These are phyloP conservation scores for Lithospermum erythrorhizon DNA, from an alignment of 257 asterid genomes.

Conservation along the genomic window DNA sequence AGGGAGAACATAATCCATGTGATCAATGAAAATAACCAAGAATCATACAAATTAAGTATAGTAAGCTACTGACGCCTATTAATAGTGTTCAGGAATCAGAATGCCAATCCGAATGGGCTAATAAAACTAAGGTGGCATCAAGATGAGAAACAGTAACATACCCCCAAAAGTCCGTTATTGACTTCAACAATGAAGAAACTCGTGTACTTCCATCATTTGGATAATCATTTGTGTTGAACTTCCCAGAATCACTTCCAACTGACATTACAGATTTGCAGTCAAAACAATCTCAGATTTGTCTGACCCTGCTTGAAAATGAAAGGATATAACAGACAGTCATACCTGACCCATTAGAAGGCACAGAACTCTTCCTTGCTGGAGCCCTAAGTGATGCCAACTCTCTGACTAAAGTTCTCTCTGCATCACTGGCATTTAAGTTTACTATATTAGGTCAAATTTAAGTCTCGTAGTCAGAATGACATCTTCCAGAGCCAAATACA, in stretches of 20 bases:
- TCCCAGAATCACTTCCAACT: background rate
- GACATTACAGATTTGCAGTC: background rate
- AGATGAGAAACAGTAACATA: slow-evolving; percentile 7
- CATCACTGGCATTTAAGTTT: slow-evolving; percentile 40
- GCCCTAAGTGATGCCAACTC: slow-evolving; percentile 63
- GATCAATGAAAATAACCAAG: too few species aligned
- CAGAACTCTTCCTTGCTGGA: slow-evolving; percentile 22
- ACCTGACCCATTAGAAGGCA: slow-evolving; percentile 20
- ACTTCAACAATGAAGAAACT: slow-evolving; percentile 46
- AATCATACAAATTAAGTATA: too few species aligned
- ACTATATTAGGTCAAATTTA: slow-evolving; percentile 13
- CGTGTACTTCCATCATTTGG: slow-evolving; percentile 23
- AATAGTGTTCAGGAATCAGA: background rate
- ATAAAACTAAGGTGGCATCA: background rate
- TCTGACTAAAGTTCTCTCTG: slow-evolving; percentile 64
- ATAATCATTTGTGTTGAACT: slow-evolving; percentile 19
- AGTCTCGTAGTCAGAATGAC: background rate
- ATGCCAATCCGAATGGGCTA: too few species aligned
- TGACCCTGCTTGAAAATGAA: background rate
- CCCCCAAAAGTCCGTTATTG: slow-evolving; percentile 56
- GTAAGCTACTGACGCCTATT: background rate
- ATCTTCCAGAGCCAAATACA: background rate
- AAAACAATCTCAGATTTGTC: background rate
- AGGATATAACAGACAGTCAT: slow-evolving; percentile 4
- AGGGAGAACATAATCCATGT: too few species aligned